Percentiles rank a stretch among this genome's conserved stretches.
phyloP scores from a whole-genome alignment of 129 eudicot genomes.

The Centella asiatica region DNA sequence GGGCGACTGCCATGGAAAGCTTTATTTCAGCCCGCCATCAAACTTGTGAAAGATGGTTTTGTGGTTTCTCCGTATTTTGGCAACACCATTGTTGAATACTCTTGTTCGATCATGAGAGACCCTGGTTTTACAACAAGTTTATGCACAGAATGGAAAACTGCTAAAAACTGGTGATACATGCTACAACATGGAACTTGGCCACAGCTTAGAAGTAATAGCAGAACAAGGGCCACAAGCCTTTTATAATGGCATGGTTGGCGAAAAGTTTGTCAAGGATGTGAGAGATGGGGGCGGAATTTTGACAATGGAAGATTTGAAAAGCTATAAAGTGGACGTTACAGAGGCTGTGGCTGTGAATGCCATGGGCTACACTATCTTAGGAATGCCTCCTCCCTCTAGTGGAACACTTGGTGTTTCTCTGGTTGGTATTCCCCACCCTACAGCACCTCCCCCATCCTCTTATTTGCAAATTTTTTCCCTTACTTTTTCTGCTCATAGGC shows the following conservation, averaged over 20 bases:
- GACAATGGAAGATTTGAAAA: slow-evolving; percentile 78
- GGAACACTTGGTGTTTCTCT: slow-evolving; percentile 83
- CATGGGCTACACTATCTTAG: slow-evolving; percentile 71
- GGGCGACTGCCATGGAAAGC: slow-evolving; percentile 75
- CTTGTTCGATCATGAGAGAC: slow-evolving; percentile 31
- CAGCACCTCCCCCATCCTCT: too few species aligned
- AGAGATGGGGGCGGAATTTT: slow-evolving; percentile 73
- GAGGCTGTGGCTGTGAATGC: slow-evolving; percentile 54
- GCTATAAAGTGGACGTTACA: slow-evolving; percentile 47
- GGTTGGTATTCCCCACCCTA: slow-evolving; percentile 46
- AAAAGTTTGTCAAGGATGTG: slow-evolving; percentile 63
- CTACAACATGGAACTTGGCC: slow-evolving; percentile 63
- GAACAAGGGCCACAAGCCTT: slow-evolving; percentile 78
- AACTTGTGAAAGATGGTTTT: slow-evolving; percentile 64
- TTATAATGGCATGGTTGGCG: slow-evolving; percentile 69
- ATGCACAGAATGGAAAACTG: slow-evolving; percentile 64
- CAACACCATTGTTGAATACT: slow-evolving; percentile 24
- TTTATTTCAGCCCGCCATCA: slow-evolving; percentile 66
- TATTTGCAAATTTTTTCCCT: too few species aligned
- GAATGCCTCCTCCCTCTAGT: slow-evolving; percentile 98
- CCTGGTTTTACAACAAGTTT: slow-evolving; percentile 71
- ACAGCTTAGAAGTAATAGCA: slow-evolving; percentile 67
- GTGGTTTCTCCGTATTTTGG: slow-evolving; percentile 57
- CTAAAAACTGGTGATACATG: slow-evolving; percentile 69
- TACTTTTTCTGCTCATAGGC: background rate